Evolutionary conservation across 257 asterid species (phyloP), one percentile per base, ranked within the genome.

Genomic region (Ilex aquifolium): DNA sequence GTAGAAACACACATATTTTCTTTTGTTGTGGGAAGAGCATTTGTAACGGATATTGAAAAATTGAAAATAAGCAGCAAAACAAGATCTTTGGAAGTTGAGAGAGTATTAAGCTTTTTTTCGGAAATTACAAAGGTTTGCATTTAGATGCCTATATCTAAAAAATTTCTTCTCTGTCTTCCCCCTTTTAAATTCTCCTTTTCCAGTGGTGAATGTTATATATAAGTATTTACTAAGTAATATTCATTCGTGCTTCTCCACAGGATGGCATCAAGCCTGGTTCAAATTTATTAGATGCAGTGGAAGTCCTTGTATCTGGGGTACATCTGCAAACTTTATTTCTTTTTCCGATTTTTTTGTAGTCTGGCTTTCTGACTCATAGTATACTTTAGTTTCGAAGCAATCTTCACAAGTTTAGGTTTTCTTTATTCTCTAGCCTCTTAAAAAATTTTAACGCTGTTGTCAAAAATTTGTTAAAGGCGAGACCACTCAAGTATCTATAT

Each of bases 1-100:
- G 95, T 93, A 52, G 99, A 93, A 86, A 90, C 93, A 12, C 99
- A 93, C 80, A 85, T 87, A 76, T 93, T 90, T 81, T 90, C 95
- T 63, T 93, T 93, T 80, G 97, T 90, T 74, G 90, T 90, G 74
- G 99, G 97, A 65, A 87, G 99, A 85, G 97, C 97, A 66, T 84
- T 93, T 75, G 99, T 93, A 66, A 79, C 92, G n/a, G 99, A 93
- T 81, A 80, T 93, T 69, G 99, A 93, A 70, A 93, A 90, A 82
- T 75, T 93, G 90, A 93, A 90, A 89, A 80, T 87, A 56, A 81
- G 95, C 85, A 87, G 97, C 81, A 88, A 85, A 82, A 79, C 82
- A 72, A 87, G 97, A 80, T 74, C 84, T 44, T 72, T 93, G 88
- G 96, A 90, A 75, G 95, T 88, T 71, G 95, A 77, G 77, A 90